phyloP scores from a whole-genome alignment of 352 stramenopile genomes.

The Phytopythium vexans region DNA sequence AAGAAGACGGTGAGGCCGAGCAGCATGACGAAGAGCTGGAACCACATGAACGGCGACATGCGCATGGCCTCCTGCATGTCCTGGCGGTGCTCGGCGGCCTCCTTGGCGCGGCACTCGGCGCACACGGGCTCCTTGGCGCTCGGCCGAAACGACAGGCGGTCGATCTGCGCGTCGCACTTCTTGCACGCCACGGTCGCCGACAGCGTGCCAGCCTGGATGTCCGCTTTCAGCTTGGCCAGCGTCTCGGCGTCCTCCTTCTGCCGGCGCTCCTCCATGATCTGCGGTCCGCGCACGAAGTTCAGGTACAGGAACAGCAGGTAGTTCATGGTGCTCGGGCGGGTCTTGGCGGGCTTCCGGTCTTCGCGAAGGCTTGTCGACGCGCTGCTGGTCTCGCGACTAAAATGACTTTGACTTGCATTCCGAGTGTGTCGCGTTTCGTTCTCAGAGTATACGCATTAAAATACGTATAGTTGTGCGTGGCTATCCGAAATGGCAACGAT shows the following conservation, averaged over 20 bases:
- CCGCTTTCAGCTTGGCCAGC: conserved; percentile 35
- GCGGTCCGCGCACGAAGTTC: conserved; percentile 65
- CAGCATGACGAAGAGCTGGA: conserved; percentile 60
- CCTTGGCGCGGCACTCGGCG: conserved; percentile 34
- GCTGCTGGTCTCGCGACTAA: conserved; percentile 1
- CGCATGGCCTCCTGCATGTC: conserved; percentile 39
- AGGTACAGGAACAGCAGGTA: conserved; percentile 77
- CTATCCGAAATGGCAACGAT: background rate
- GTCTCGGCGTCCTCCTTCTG: conserved; percentile 55
- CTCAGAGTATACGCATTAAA: too few species aligned
- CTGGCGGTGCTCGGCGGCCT: conserved; percentile 16
- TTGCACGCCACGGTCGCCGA: conserved; percentile 56
- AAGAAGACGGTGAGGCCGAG: conserved; percentile 57
- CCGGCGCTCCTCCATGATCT: conserved; percentile 38
- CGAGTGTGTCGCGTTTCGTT: background rate
- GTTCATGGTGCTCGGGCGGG: conserved; percentile 42
- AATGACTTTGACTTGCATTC: conserved; percentile 1
- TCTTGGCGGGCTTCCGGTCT: conserved; percentile 6
- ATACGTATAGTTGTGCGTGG: background rate
- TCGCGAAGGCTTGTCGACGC: background rate
- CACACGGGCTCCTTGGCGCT: conserved; percentile 35
- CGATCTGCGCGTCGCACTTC: conserved; percentile 61
- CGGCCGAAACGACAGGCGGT: conserved; percentile 29
- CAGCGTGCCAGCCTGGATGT: conserved; percentile 52
- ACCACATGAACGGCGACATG: conserved; percentile 71